Evolutionary conservation across 2,329 filamentous ascomycete genomes (phyloP).

Genomic region (Colletotrichum costaricense): DNA sequence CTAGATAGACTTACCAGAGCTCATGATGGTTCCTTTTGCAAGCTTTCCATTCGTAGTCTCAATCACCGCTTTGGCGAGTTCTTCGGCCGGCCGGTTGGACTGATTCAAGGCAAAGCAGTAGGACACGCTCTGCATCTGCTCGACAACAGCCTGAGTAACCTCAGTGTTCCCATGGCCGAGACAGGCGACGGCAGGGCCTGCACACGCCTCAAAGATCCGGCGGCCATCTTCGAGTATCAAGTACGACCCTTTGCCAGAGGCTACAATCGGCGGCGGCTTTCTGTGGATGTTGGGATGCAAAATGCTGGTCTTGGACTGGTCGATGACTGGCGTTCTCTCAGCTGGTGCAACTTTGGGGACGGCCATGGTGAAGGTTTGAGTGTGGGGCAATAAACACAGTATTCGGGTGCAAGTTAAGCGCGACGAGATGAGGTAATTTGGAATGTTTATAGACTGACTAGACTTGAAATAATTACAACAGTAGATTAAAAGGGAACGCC

Average conservation of each 20-base stretch:
- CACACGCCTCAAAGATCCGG: constrained; percentile 46
- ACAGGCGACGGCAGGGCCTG: constrained; percentile 47
- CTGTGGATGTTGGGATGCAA: neutral
- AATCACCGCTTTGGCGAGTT: constrained; percentile 48
- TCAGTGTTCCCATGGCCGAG: constrained; percentile 43
- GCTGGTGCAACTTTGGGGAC: neutral
- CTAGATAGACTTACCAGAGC: constrained; percentile 47
- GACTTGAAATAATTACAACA: neutral
- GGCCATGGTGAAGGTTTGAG: neutral
- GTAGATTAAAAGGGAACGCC: neutral
- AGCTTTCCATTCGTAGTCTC: constrained; percentile 22
- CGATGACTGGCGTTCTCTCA: neutral
- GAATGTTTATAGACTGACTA: neutral
- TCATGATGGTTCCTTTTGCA: constrained; percentile 44
- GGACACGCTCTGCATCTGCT: constrained; percentile 40
- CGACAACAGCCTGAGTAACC: constrained; percentile 42
- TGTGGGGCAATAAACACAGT: neutral
- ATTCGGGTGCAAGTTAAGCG: neutral
- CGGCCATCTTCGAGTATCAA: constrained; percentile 47
- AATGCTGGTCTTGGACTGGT: neutral
- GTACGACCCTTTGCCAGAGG: constrained; percentile 21
- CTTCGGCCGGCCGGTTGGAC: constrained; percentile 56
- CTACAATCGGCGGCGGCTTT: neutral
- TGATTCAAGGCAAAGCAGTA: constrained; percentile 42
- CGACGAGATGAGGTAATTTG: neutral